Conservation (phyloP, 805 yeast species). For the Candida incommunis region DNA sequence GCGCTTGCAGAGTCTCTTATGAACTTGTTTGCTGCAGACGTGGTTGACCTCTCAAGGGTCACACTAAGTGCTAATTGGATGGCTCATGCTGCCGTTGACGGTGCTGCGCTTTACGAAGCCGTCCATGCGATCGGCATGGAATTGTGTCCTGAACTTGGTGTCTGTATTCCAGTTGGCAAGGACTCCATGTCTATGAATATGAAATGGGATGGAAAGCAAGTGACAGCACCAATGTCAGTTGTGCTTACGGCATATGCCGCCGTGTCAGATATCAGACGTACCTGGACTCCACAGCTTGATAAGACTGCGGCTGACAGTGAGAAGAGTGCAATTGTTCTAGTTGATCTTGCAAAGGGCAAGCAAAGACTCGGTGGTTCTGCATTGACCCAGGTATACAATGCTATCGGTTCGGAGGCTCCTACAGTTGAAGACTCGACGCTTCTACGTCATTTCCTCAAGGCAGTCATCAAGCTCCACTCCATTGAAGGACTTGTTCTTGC, state of each 20-base stretch:
- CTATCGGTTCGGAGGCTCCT: slow-evolving; percentile 74
- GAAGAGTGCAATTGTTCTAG: slow-evolving; percentile 47
- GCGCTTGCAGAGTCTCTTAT: slow-evolving; percentile 88
- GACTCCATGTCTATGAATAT: slow-evolving; percentile 99
- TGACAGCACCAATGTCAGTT: slow-evolving; percentile 87
- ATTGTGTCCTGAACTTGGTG: slow-evolving; percentile 82
- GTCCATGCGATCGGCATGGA: slow-evolving; percentile 93
- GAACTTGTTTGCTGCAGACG: slow-evolving; percentile 81
- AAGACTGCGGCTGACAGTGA: slow-evolving; percentile 27
- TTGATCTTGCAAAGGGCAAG: slow-evolving; percentile 53
- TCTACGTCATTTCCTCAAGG: slow-evolving; percentile 55
- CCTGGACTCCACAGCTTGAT: slow-evolving; percentile 87
- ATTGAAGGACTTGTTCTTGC: slow-evolving; percentile 47
- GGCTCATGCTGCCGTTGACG: slow-evolving; percentile 93
- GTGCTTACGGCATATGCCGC: slow-evolving; percentile 87
- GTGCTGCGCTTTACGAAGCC: slow-evolving; percentile 87
- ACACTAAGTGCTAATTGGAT: slow-evolving; percentile 97
- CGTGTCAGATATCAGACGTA: slow-evolving; percentile 66
- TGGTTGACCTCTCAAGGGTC: slow-evolving; percentile 56
- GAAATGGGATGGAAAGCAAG: slow-evolving; percentile 82
- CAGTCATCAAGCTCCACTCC: slow-evolving; percentile 62
- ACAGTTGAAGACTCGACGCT: slow-evolving; percentile 55
- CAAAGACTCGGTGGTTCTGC: slow-evolving; percentile 86
- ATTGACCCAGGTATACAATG: slow-evolving; percentile 81
- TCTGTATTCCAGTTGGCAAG: slow-evolving; percentile 94